A percentile compares a stretch with the other conserved stretches of the same genome.
Conservation (phyloP, 1,139 yeast genomes). For the Starmera stellimalicola region DNA sequence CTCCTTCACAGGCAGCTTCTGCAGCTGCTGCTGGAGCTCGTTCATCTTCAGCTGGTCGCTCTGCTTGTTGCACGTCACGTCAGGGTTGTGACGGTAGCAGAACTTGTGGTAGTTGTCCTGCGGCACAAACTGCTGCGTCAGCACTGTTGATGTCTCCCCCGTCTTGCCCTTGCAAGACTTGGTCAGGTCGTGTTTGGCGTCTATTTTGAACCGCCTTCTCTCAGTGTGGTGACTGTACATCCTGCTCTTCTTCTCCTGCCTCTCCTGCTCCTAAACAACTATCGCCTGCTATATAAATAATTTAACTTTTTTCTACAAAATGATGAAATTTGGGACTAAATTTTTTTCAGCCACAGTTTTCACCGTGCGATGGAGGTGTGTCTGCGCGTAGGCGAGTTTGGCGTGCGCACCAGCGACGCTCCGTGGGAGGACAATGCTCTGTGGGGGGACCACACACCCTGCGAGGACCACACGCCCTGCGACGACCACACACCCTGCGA, state of each 20-base stretch:
- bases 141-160: neutral
- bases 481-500: too few species aligned
- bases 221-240: neutral
- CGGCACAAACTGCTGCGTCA: constrained; percentile 10
- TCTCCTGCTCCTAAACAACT: neutral
- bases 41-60: constrained; percentile 62
- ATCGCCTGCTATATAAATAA: too few species aligned
- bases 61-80: constrained; percentile 57
- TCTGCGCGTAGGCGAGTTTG: too few species aligned
- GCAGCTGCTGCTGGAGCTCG: constrained; percentile 46
- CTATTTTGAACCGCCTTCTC: too few species aligned
- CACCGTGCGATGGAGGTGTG: too few species aligned
- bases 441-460: too few species aligned
- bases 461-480: too few species aligned
- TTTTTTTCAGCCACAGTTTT: too few species aligned
- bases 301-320: too few species aligned
- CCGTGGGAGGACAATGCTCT: too few species aligned
- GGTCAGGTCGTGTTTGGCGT: neutral
- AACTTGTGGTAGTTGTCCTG: constrained; percentile 48
- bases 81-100: constrained; percentile 92
- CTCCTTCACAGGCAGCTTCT: constrained; percentile 50
- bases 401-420: too few species aligned
- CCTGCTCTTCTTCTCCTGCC: neutral
- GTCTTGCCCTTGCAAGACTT: neutral
- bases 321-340: too few species aligned